A percentile compares a stretch with the other conserved stretches of the same genome.
phyloP scores from a whole-genome alignment of 2,329 filamentous ascomycete species.

The Venturia pyrina region DNA sequence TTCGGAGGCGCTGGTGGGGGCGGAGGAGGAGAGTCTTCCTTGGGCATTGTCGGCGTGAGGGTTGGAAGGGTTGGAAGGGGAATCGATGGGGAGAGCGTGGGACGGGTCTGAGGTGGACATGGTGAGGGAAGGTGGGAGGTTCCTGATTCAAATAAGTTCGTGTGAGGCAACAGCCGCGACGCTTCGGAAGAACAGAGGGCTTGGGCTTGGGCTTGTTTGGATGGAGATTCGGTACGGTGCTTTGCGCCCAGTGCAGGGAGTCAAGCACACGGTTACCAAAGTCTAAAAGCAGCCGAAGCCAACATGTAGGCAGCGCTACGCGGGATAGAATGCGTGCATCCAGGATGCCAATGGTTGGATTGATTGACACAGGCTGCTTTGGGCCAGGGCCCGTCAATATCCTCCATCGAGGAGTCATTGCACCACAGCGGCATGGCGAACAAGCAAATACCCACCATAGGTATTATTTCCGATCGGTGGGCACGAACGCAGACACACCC shows the following conservation, averaged over 20 bases:
- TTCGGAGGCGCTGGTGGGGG: slow-evolving; percentile 42
- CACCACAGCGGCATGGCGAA: background rate
- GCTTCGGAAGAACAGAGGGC: background rate
- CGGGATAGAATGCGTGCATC: slow-evolving; percentile 3
- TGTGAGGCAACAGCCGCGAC: slow-evolving; percentile 3
- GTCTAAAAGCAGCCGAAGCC: background rate
- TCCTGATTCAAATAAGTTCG: background rate
- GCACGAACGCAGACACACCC: background rate
- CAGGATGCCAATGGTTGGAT: slow-evolving; percentile 2
- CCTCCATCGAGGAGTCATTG: slow-evolving; percentile 3
- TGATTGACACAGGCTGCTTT: slow-evolving; percentile 2
- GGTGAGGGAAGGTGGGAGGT: slow-evolving; percentile 13
- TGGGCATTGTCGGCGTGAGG: slow-evolving; percentile 30
- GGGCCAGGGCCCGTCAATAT: background rate
- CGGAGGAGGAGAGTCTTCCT: slow-evolving; percentile 39
- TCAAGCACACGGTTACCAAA: background rate
- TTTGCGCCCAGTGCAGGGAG: background rate
- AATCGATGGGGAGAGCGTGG: slow-evolving; percentile 20
- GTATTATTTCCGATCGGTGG: background rate
- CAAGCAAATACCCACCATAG: background rate
- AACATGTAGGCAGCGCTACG: background rate
- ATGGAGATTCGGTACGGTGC: slow-evolving; percentile 1
- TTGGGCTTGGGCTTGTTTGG: background rate
- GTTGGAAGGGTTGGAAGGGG: slow-evolving; percentile 22
- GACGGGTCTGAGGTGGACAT: slow-evolving; percentile 19